Base-by-base conservation (phyloP, 257 asterid genomes). In the Solanum commersonii region DNA sequence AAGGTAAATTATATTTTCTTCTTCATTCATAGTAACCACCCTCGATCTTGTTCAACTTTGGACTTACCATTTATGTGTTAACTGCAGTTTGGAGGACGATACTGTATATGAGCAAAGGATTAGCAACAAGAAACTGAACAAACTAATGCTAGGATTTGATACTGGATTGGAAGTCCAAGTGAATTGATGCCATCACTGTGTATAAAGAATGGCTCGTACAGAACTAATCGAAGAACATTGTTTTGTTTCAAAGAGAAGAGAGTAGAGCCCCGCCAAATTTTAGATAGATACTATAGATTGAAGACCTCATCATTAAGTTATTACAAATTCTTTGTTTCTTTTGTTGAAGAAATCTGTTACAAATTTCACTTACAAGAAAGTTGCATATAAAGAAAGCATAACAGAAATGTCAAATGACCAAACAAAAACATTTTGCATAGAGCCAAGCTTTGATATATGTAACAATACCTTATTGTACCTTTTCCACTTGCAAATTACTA, bases 101-200 rank as follows among this genome's bases (percentile, higher is more conserved):
- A 90, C 89, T 8, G 94, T 90, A 87, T 90, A 94, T 88, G 91
- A 91, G 65, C 96, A 94, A 91, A 94, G 96, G 92, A 95, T 96
- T 29, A 94, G 96, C 92, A 97, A 94, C 91, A 92, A 91, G 81
- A 97, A 97, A 89, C 77, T 97, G 89, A 92, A 92, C 88, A 94
- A 96, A 90, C 89, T 97, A 59, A 96, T 97, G 99, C 90, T 92
- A 4, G 96, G 93, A 84, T 96, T 90, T 87, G 95, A 96, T 33
- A 87, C 88, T 83, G 92, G 88, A 37, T 16, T 33, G 27, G 70
- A 29, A 16, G 71, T 82, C 71, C 86, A 82, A 31, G 31, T 49
- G 44, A 49, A 52, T 82, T 82, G 70, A 49, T 29, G 22, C 71
- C 38, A 14, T 78, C 22, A 7, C 84, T 42, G n/a, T 42, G 37